Base-by-base conservation (phyloP, 805 yeast genomes). In the Zygosaccharomyces gambellarensis region DNA sequence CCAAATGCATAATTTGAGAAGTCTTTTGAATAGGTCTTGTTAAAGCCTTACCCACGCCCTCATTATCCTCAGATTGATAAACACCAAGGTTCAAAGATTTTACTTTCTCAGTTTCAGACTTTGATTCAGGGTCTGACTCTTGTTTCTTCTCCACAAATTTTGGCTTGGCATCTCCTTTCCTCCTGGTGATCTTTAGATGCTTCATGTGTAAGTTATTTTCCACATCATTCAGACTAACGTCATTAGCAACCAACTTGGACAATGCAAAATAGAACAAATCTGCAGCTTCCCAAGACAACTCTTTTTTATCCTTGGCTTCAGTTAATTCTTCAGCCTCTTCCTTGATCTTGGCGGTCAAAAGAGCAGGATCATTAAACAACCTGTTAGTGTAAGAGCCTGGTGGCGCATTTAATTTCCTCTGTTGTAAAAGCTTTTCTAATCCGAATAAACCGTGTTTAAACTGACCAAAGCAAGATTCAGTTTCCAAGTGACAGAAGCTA, bases 261-360 rank as follows among this genome's bases (percentile, higher is more conserved):
- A 84, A 62, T 11, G 92, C 85, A 60, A 87, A 87, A 64, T 84
- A 81, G 54, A 88, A 75, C 66, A 94, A 75, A 67, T 94, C 99
- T 7, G 99, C 99, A 46, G 95, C 92, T 71, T 94, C 99, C 97
- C 97, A 94, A 0, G 98, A 85, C 47, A 89, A 78, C 49, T 92
- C 85, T 1, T 77, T 78, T 59, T 76, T 76, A 5, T 73, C 61
- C 32, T 74, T 75, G 14, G 99, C 98, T 50, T 90, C 97, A 29
- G 90, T 81, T 54, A 94, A 79, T 69, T 94, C 99, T 62, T 92
- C 97, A 39, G 97, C 95, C 70, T 94, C 99, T 71, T 94, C 99
- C 67, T 82, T 81, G 70, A 94, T 84, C 74, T 94, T 88, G 23
- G 98, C 97, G 49, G 77, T 73, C 58, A 94, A 76, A 45, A 94